phyloP scores from a whole-genome alignment of 2,329 filamentous ascomycete genomes.

The Verticillium tricorpus region DNA sequence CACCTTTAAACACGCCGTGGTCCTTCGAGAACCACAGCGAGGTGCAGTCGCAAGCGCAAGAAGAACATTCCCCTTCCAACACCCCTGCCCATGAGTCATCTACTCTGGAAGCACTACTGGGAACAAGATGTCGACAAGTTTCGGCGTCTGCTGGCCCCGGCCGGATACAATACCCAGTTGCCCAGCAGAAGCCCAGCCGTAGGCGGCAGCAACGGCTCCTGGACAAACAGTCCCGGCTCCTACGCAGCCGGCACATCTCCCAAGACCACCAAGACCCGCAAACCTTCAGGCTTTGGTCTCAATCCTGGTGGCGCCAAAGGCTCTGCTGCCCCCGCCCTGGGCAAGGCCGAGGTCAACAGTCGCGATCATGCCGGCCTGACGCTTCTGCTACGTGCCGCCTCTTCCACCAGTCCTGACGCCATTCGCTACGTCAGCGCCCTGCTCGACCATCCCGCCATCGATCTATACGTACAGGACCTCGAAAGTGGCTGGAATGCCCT shows the following conservation, averaged over 20 bases:
- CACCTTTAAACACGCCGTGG: conserved; percentile 92
- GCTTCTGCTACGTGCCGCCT: conserved; percentile 77
- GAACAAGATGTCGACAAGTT: conserved; percentile 97
- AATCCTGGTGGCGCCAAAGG: conserved; percentile 39
- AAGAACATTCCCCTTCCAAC: conserved; percentile 24
- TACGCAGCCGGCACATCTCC: conserved; percentile 40
- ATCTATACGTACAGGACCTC: conserved; percentile 80
- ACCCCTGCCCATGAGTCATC: conserved; percentile 78
- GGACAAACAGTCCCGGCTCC: background rate
- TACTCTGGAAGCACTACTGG: conserved; percentile 94
- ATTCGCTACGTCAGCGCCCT: conserved; percentile 72
- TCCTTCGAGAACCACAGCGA: conserved; percentile 81
- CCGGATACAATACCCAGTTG: conserved; percentile 53
- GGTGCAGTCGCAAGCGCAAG: conserved; percentile 62
- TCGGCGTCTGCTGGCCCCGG: conserved; percentile 77
- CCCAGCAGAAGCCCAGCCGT: conserved; percentile 46
- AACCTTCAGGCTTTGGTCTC: conserved; percentile 45
- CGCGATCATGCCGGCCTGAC: conserved; percentile 80
- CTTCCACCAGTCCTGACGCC: conserved; percentile 66
- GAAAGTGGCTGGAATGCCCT: conserved; percentile 97
- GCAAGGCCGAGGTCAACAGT: conserved; percentile 71
- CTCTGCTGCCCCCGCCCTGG: conserved; percentile 31
- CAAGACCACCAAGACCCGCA: conserved; percentile 46
- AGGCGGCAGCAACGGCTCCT: conserved; percentile 20
- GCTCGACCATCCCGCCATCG: conserved; percentile 75